phyloP scores from a whole-genome alignment of 2,329 filamentous ascomycete genomes.

The Hymenoscyphus fructigenus region DNA sequence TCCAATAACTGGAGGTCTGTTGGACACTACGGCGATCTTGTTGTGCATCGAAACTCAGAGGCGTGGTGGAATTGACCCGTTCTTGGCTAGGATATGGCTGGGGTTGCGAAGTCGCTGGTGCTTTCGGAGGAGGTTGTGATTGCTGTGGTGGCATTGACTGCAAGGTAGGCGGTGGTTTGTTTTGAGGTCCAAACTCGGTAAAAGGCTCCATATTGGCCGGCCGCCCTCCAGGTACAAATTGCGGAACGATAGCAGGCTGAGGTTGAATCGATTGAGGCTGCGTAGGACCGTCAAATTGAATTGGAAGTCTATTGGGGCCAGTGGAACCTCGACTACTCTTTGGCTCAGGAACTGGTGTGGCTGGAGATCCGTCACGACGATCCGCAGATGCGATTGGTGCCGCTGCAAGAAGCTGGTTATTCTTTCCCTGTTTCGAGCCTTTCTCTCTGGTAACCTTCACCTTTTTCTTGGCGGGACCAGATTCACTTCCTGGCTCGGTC shows the following conservation, averaged over 20 bases:
- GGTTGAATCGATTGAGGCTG: constrained; percentile 15
- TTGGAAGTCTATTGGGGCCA: constrained; percentile 22
- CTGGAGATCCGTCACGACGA: constrained; percentile 27
- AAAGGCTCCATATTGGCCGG: constrained; percentile 19
- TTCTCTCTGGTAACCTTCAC: constrained; percentile 35
- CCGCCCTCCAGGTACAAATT: constrained; percentile 27
- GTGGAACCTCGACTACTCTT: constrained; percentile 23
- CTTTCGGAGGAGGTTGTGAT: background rate
- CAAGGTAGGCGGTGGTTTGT: constrained; percentile 3
- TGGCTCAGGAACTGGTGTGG: constrained; percentile 24
- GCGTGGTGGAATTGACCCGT: constrained; percentile 32
- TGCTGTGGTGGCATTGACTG: constrained; percentile 10
- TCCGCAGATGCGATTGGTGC: constrained; percentile 31
- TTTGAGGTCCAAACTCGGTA: constrained; percentile 23
- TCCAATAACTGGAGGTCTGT: constrained; percentile 82
- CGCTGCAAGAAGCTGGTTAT: constrained; percentile 28
- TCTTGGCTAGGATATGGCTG: constrained; percentile 27
- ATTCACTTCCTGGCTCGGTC: constrained; percentile 40
- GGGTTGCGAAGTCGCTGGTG: constrained; percentile 14
- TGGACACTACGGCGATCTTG: constrained; percentile 33
- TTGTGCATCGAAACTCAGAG: constrained; percentile 27
- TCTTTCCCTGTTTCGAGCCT: constrained; percentile 33
- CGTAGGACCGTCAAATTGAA: constrained; percentile 28
- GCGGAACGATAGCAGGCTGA: constrained; percentile 22
- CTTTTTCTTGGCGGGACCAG: constrained; percentile 41